phyloP scores from a whole-genome alignment of 441 rosid genomes.

The Dalechampia spathulata region DNA sequence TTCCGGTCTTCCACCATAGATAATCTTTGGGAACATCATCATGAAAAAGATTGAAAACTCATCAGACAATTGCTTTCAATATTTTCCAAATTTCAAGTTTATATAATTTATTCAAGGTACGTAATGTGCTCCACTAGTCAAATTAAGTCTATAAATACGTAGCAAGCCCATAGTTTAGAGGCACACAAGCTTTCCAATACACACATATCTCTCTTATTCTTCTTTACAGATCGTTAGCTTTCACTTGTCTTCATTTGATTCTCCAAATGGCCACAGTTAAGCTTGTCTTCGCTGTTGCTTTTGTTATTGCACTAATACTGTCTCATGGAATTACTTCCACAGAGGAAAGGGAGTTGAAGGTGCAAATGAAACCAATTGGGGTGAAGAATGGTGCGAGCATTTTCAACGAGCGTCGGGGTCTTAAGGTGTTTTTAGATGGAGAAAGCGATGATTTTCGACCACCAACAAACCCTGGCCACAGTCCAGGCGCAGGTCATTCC shows the following conservation, averaged over 20 bases:
- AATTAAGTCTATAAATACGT: conserved; percentile 28
- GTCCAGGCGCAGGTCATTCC: conserved; percentile 44
- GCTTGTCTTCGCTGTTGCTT: conserved; percentile 9
- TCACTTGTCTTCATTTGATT: neutral
- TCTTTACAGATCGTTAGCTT: conserved; percentile 1
- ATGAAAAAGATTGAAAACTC: conserved; percentile 14
- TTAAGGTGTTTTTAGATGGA: neutral
- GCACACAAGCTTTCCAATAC: conserved; percentile 9
- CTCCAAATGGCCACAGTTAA: conserved; percentile 26
- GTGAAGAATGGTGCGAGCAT: neutral
- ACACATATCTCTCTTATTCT: neutral
- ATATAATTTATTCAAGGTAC: conserved; percentile 3
- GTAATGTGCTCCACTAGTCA: neutral
- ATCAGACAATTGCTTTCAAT: neutral
- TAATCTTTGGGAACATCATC: conserved; percentile 26
- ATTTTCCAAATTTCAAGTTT: conserved; percentile 2
- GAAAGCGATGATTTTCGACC: conserved; percentile 31
- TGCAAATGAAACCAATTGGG: neutral
- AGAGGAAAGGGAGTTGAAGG: conserved; percentile 24
- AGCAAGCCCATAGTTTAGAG: conserved; percentile 1
- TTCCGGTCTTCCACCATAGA: neutral
- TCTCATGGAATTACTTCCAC: conserved; percentile 18
- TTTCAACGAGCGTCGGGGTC: neutral
- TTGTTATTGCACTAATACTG: conserved; percentile 18
- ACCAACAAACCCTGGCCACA: conserved; percentile 38